These are phyloP conservation scores for Blakeslea trispora DNA, from an alignment of 371 early-diverging fungal genomes.

Conservation along the genomic window DNA sequence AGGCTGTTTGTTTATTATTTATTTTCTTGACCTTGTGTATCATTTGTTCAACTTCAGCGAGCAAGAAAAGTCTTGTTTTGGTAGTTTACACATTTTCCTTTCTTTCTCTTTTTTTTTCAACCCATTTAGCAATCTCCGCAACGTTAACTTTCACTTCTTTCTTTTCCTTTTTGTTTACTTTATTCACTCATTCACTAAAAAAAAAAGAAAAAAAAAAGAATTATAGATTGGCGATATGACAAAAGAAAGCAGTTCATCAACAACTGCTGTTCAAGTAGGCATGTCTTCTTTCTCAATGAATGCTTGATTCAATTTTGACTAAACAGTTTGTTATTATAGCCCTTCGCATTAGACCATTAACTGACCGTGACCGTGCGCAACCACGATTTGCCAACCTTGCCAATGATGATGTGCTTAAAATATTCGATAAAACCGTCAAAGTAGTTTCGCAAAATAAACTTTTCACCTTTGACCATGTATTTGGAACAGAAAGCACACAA, in stretches of 20 bases:
- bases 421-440: slow-evolving; percentile 29
- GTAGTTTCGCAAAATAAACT: slow-evolving; percentile 34
- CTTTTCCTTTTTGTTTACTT: neutral
- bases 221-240: neutral
- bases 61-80: too few species aligned
- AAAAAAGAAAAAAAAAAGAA: neutral
- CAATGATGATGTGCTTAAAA: slow-evolving; percentile 31
- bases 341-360: slow-evolving; percentile 35
- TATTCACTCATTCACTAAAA: neutral
- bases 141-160: neutral
- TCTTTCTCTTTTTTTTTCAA: neutral
- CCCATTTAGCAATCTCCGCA: neutral
- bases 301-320: slow-evolving; percentile 1
- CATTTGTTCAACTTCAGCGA: neutral
- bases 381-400: slow-evolving; percentile 38
- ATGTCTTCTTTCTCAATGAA: slow-evolving; percentile 3
- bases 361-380: slow-evolving; percentile 33
- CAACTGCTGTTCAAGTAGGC: slow-evolving; percentile 21
- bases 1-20: neutral
- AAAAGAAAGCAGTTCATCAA: neutral
- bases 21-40: neutral
- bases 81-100: neutral
- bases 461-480: slow-evolving; percentile 41
- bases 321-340: too few species aligned
- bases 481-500: slow-evolving; percentile 34